Evolutionary conservation across 495 filamentous ascomycete species (phyloP).

Genomic region (Penicillium paxilli): DNA sequence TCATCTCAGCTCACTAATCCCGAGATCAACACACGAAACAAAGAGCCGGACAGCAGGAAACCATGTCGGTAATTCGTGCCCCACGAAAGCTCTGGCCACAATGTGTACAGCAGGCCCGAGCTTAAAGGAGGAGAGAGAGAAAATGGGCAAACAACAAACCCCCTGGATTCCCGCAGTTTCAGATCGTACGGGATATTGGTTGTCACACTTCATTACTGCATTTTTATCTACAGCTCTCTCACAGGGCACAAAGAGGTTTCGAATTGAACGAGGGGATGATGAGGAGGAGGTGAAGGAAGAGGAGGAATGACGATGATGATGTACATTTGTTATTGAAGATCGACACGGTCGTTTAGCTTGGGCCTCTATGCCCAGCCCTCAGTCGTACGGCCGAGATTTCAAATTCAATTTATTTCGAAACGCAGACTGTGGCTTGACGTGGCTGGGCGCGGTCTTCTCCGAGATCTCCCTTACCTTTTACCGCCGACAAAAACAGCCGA

Average conservation of each 20-base stretch:
- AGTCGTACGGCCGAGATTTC: background rate
- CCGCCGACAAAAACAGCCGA: background rate
- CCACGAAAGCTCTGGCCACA: too few species aligned
- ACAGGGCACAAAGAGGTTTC: background rate
- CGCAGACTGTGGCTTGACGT: conserved; percentile 3
- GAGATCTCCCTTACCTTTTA: background rate
- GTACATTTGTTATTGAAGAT: conserved; percentile 5
- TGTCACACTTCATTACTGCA: too few species aligned
- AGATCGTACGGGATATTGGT: background rate
- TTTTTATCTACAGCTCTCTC: too few species aligned
- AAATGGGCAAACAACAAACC: background rate
- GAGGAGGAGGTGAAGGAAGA: too few species aligned
- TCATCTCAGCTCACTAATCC: background rate
- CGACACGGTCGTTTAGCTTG: background rate
- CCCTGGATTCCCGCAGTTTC: conserved; percentile 12
- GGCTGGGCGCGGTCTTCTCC: conserved; percentile 12
- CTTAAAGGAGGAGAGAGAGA: background rate
- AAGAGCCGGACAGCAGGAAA: background rate
- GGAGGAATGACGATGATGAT: too few species aligned
- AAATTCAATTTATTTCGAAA: conserved; percentile 1
- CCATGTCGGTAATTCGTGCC: background rate
- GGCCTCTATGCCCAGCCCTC: background rate
- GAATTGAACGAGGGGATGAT: background rate
- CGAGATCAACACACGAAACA: background rate
- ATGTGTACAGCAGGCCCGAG: background rate